These are phyloP conservation scores for Leishmania arabica DNA, from an alignment of 208 protist genomes.

Conservation along the genomic window DNA sequence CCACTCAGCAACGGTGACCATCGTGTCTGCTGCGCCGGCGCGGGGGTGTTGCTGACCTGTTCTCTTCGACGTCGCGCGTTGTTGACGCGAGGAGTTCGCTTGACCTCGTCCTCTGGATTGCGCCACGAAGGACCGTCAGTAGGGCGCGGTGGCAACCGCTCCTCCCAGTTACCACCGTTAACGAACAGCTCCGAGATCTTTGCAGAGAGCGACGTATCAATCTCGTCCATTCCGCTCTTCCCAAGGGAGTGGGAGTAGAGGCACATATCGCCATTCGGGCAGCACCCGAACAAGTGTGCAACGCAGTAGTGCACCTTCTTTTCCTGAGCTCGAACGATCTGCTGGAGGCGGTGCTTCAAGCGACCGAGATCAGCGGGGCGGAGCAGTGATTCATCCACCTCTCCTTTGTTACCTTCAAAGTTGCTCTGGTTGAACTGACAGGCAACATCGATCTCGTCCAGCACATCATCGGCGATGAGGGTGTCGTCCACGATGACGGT, in stretches of 20 bases:
- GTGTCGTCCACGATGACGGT: constrained; percentile 89
- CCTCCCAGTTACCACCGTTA: constrained; percentile 68
- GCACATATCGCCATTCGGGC: constrained; percentile 78
- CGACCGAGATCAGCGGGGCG: constrained; percentile 48
- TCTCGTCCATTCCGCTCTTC: constrained; percentile 39
- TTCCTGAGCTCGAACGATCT: constrained; percentile 54
- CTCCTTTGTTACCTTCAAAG: constrained; percentile 66
- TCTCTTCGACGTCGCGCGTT: constrained; percentile 19
- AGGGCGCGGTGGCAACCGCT: constrained; percentile 61
- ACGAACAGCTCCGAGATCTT: constrained; percentile 78
- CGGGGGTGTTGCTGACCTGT: constrained; percentile 1
- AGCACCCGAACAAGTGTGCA: constrained; percentile 74
- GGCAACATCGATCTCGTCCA: constrained; percentile 90
- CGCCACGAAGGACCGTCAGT: constrained; percentile 82
- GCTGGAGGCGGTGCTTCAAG: constrained; percentile 75
- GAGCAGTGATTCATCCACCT: constrained; percentile 51
- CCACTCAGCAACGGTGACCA: constrained; percentile 24
- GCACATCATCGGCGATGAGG: constrained; percentile 80
- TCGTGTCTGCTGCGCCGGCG: constrained; percentile 2
- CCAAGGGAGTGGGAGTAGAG: constrained; percentile 73
- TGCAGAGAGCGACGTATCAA: constrained; percentile 46
- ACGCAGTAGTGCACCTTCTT: constrained; percentile 73
- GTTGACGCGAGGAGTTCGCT: constrained; percentile 40
- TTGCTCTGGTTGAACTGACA: constrained; percentile 92
- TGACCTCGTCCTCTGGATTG: constrained; percentile 55